phyloP scores from a whole-genome alignment of 495 filamentous ascomycete species.

The Neurospora intermedia region DNA sequence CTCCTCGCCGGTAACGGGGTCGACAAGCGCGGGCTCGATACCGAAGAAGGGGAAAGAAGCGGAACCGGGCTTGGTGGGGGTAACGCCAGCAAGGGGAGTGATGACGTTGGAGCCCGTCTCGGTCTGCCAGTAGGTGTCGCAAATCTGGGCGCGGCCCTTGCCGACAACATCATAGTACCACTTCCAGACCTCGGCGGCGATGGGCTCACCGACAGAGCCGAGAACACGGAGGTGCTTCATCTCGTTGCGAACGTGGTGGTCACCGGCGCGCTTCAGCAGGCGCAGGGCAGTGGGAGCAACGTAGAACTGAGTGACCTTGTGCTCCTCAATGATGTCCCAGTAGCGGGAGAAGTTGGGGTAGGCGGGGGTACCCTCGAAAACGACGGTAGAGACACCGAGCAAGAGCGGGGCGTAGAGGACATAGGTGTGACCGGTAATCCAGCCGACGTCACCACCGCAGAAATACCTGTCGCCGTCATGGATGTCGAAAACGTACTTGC shows the following conservation, averaged over 20 bases:
- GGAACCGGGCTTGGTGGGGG: conserved; percentile 68
- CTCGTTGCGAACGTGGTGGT: conserved; percentile 76
- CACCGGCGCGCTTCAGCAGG: conserved; percentile 86
- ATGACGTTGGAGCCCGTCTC: conserved; percentile 96
- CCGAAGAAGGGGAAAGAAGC: conserved; percentile 89
- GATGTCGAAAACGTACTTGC: conserved; percentile 98
- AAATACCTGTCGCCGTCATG: conserved; percentile 89
- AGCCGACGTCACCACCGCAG: conserved; percentile 96
- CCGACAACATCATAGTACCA: conserved; percentile 98
- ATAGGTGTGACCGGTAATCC: conserved; percentile 99
- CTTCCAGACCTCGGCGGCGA: conserved; percentile 98
- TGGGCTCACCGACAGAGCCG: conserved; percentile 96
- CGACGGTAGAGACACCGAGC: conserved; percentile 85
- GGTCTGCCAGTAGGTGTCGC: conserved; percentile 99
- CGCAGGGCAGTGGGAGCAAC: conserved; percentile 92
- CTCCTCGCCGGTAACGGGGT: conserved; percentile 90
- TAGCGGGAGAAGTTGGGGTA: conserved; percentile 97
- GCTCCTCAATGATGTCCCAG: conserved; percentile 95
- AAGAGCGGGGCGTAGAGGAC: conserved; percentile 94
- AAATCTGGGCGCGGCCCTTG: conserved; percentile 84
- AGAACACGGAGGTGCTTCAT: conserved; percentile 86
- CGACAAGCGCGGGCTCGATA: conserved; percentile 95
- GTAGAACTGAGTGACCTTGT: conserved; percentile 95
- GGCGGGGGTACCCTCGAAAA: conserved; percentile 97
- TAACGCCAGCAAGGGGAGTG: conserved; percentile 63